Evolutionary conservation across 495 filamentous ascomycete species (phyloP).

Genomic region (Tuber borchii): DNA sequence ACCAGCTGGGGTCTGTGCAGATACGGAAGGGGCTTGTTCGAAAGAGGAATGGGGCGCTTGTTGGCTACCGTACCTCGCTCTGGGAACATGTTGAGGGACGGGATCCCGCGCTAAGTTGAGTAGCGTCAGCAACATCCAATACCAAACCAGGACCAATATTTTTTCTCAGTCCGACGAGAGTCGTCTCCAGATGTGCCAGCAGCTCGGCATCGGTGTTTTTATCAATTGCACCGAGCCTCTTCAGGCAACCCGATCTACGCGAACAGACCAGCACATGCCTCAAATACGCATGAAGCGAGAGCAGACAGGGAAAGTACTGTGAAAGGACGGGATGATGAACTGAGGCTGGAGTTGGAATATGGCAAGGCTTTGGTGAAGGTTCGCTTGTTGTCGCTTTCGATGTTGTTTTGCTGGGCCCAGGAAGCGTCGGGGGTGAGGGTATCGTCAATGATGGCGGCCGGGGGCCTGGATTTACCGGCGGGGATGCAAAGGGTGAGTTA

Average conservation of each 20-base stretch:
- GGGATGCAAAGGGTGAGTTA: background rate
- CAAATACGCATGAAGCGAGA: constrained; percentile 68
- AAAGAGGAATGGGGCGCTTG: background rate
- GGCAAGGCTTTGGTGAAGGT: constrained; percentile 3
- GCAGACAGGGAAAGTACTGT: constrained; percentile 63
- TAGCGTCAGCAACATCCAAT: constrained; percentile 47
- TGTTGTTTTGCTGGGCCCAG: constrained; percentile 23
- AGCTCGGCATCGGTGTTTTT: constrained; percentile 24
- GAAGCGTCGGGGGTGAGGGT: background rate
- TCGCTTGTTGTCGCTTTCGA: background rate
- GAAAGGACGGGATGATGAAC: constrained; percentile 62
- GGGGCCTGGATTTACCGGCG: constrained; percentile 8
- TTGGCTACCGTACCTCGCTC: constrained; percentile 28
- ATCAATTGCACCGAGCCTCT: constrained; percentile 41
- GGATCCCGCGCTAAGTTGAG: constrained; percentile 27
- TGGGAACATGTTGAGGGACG: constrained; percentile 14
- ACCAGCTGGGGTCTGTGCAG: background rate
- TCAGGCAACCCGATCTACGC: constrained; percentile 51
- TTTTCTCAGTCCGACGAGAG: constrained; percentile 36
- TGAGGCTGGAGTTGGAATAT: constrained; percentile 18
- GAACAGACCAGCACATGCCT: constrained; percentile 49
- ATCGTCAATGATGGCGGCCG: background rate
- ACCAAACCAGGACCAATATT: constrained; percentile 44
- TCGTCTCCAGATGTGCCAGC: constrained; percentile 29
- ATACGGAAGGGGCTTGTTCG: background rate